Percentiles rank a stretch among this genome's conserved stretches.
These are phyloP conservation scores for Nematocida major DNA, from an alignment of 371 early-diverging fungal species.

Conservation along the genomic window DNA sequence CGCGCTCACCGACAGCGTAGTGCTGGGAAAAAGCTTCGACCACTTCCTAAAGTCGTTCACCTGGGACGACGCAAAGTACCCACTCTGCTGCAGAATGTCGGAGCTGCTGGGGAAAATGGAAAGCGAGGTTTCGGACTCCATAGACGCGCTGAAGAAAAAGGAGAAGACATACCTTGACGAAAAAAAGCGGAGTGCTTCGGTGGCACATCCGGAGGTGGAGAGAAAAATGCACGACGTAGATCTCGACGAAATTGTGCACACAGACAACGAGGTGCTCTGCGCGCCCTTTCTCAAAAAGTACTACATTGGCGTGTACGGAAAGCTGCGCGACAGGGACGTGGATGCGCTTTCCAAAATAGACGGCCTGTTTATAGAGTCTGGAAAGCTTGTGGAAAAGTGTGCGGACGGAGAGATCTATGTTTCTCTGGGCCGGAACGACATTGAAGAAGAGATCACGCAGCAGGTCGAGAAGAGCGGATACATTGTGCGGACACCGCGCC, in stretches of 20 bases:
- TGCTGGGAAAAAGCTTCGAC: conserved; percentile 47
- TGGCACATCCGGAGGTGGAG: too few species aligned
- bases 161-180: conserved; percentile 18
- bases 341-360: neutral
- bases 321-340: conserved; percentile 34
- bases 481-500: neutral
- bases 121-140: neutral
- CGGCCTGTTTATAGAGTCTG: conserved; percentile 39
- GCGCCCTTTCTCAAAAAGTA: conserved; percentile 28
- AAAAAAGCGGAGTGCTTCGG: neutral
- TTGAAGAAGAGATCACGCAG: neutral
- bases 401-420: conserved; percentile 40
- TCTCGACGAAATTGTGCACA: conserved; percentile 16
- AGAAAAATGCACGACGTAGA: conserved; percentile 5
- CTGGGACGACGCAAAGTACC: conserved; percentile 27
- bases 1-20: neutral
- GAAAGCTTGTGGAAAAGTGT: conserved; percentile 15
- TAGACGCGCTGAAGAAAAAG: conserved; percentile 24
- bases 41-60: conserved; percentile 41
- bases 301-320: conserved; percentile 42
- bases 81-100: neutral
- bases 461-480: conserved; percentile 10
- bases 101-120: conserved; percentile 34
- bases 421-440: conserved; percentile 11
- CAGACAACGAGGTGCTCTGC: neutral